These are phyloP conservation scores for Cyclotella choctawhatcheeana DNA, from an alignment of 108 stramenopile genomes.

Conservation along the genomic window DNA sequence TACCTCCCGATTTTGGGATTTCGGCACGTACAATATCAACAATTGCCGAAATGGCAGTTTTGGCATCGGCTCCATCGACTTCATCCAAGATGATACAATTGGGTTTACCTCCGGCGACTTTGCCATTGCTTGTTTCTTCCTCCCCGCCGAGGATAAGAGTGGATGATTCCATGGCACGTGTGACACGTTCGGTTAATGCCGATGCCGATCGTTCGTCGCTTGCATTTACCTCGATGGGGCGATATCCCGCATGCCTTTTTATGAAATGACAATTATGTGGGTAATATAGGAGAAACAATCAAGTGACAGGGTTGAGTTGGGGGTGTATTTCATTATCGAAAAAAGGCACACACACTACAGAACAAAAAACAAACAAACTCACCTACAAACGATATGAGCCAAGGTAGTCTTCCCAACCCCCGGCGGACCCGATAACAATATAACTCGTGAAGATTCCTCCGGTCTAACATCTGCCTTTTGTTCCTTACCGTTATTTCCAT, in stretches of 20 bases:
- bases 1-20: constrained; percentile 52
- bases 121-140: too few species aligned
- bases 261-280: not conserved
- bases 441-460: constrained; percentile 68
- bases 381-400: constrained; percentile 90
- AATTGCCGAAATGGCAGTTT: constrained; percentile 77
- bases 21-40: constrained; percentile 89
- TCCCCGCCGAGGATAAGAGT: constrained; percentile 58
- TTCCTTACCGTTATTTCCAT: not conserved
- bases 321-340: too few species aligned
- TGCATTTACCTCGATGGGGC: constrained; percentile 95
- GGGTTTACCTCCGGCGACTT: constrained; percentile 49
- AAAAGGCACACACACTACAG: not conserved
- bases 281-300: too few species aligned
- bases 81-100: constrained; percentile 96
- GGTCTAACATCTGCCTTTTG: constrained; percentile 69
- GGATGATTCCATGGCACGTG: constrained; percentile 85
- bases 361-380: not conserved
- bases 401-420: constrained; percentile 98
- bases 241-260: constrained; percentile 90
- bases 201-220: constrained; percentile 93
- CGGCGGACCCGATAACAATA: constrained; percentile 92
- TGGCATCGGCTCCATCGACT: constrained; percentile 96
- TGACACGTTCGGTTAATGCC: constrained; percentile 79
- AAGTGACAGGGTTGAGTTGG: too few species aligned